Evolutionary conservation across 164 flowering plant species (phyloP), one percentile per base, ranked within the genome.

Genomic region (Liriodendron chinense): DNA sequence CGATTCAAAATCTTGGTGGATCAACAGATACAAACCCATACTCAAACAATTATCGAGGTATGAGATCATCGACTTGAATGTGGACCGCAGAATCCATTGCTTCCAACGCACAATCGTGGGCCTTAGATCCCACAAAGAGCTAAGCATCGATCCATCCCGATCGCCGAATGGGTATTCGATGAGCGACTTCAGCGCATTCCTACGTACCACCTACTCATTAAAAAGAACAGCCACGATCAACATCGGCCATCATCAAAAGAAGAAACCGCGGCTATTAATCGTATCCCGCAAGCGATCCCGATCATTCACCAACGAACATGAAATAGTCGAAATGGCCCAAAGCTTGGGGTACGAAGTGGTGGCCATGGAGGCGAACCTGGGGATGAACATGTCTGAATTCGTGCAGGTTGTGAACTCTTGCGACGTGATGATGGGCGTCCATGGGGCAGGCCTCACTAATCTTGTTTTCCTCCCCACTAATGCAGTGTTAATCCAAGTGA

Each of bases 381-480:
- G 24, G 25, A 20, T 9, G 16, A 57, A 76, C 7, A 1, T 79
- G 9, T 12, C 77, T 0, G 1, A 43, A 9, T 50, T 78, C 64
- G 75, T 82, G 1, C 21, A 56, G 8, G 0, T 72, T 1, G 81
- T 86, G 53, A 78, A 86, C 26, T 75, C 84, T 0, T 77, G 78
- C 62, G 83, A 82, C 62, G 86, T 74, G 63, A 72, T 86, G 76
- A 61, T 84, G 71, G 89, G 85, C 7, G 83, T 86, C 1, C 89
- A 86, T 65, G 89, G 89, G 7, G 89, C 89, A 1, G 89, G 84
- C 0, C 76, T 86, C 0, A 81, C 87, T 6, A 82, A 86, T 68
- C 43, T 78, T 26, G 71, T 84, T 23, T 86, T 84, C 56, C 76
- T 86, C 0, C 80, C 83, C 22, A 64, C 65, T 0, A 73, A 76